Conservation (phyloP, 1,139 yeast species). For the Saccharomyces hybrid region DNA sequence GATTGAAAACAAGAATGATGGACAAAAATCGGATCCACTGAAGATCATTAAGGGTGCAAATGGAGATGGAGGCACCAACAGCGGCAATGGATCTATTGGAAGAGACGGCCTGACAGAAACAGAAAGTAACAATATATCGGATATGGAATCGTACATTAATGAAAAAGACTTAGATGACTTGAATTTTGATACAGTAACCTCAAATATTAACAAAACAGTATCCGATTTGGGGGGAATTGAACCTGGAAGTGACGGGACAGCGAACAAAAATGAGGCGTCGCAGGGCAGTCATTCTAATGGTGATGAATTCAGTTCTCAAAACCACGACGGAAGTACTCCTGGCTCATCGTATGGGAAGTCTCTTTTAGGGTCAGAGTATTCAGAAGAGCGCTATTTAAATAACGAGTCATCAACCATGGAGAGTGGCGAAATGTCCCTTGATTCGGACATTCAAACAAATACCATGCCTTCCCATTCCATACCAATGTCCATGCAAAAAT, state of each 20-base stretch:
- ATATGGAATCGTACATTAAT: constrained; percentile 29
- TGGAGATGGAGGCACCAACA: constrained; percentile 6
- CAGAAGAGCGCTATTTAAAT: constrained; percentile 23
- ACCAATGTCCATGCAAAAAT: constrained; percentile 23
- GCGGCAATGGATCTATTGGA: too few relatives aligned
- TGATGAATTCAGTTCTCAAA: too few relatives aligned
- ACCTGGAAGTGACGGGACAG: too few relatives aligned
- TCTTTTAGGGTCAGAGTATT: constrained; percentile 35
- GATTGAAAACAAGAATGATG: too few relatives aligned
- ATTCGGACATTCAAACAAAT: too few relatives aligned
- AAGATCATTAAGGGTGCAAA: constrained; percentile 3
- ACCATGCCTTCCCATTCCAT: too few relatives aligned
- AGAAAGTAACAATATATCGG: too few relatives aligned
- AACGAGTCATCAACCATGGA: constrained; percentile 17
- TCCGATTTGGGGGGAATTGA: constrained; percentile 7
- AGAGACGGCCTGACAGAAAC: too few relatives aligned
- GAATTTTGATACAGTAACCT: constrained; percentile 15
- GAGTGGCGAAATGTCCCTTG: constrained; percentile 14
- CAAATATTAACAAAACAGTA: constrained; percentile 5
- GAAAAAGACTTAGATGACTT: constrained; percentile 26
- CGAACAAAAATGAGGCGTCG: too few relatives aligned
- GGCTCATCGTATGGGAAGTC: constrained; percentile 36
- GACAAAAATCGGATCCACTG: constrained; percentile 5
- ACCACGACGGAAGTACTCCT: constrained; percentile 2
- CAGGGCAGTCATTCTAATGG: too few relatives aligned